These are phyloP conservation scores for Sporothrix variecibatus DNA, from an alignment of 2,329 filamentous ascomycete genomes.

Conservation along the genomic window DNA sequence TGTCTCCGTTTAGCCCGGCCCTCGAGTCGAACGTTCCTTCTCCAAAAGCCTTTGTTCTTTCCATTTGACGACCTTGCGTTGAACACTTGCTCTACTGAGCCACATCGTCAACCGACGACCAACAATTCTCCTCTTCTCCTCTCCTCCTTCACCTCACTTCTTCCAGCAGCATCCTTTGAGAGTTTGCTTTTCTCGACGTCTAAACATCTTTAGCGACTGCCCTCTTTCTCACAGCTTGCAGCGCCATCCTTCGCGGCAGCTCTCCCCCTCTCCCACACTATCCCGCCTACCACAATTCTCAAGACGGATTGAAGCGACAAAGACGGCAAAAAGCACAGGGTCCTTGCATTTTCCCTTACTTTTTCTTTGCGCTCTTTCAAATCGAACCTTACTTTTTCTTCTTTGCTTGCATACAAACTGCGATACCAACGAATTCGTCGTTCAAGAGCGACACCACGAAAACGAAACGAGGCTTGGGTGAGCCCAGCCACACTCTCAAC, in stretches of 20 bases:
- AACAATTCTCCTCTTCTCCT: not conserved
- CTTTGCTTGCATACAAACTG: not conserved
- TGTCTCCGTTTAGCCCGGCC: not conserved
- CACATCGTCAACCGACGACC: not conserved
- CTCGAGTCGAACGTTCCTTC: not conserved
- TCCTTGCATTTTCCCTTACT: not conserved
- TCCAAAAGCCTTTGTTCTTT: not conserved
- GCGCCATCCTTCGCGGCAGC: constrained; percentile 1
- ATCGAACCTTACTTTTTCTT: not conserved
- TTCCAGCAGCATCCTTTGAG: not conserved
- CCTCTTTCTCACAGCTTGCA: not conserved
- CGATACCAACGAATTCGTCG: not conserved
- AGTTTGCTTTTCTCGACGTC: not conserved
- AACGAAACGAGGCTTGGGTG: not conserved
- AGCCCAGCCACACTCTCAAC: not conserved
- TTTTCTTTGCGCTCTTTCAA: not conserved
- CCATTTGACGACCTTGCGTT: not conserved
- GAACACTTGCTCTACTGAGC: not conserved
- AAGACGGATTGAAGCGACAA: not conserved
- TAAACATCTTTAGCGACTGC: not conserved
- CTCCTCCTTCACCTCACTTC: not conserved
- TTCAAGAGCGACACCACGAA: not conserved
- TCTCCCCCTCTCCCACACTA: not conserved
- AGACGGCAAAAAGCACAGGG: not conserved
- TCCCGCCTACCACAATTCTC: not conserved